Percentiles rank a stretch among this genome's conserved stretches.
phyloP scores from a whole-genome alignment of 169 alveolate genomes.

The Cryptosporidium meleagridis region DNA sequence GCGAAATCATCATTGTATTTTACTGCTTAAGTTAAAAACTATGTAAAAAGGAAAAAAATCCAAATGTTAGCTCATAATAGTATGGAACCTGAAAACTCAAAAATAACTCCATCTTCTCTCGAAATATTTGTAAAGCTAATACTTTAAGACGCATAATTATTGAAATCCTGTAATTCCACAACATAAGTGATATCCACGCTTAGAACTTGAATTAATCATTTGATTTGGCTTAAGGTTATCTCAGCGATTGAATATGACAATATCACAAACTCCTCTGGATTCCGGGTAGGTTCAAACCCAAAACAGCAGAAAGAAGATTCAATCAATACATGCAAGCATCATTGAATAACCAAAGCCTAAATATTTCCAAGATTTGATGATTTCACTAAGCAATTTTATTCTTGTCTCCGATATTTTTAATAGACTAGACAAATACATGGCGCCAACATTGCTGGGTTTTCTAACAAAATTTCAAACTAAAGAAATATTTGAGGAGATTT shows the following conservation, averaged over 20 bases:
- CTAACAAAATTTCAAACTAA: not conserved
- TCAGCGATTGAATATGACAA: slow-evolving; percentile 26
- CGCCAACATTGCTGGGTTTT: not conserved
- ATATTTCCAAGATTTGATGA: not conserved
- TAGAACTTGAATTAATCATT: not conserved
- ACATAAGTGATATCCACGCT: not conserved
- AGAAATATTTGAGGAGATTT: not conserved
- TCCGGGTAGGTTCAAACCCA: slow-evolving; percentile 74
- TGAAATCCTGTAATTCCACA: not conserved
- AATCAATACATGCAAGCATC: slow-evolving; percentile 72
- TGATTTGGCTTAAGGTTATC: not conserved
- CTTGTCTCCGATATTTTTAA: not conserved
- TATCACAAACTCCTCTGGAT: slow-evolving; percentile 64
- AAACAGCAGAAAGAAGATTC: slow-evolving; percentile 69
- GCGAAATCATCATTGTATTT: slow-evolving; percentile 72
- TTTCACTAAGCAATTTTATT: not conserved
- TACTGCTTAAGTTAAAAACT: not conserved
- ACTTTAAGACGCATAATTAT: too few species aligned
- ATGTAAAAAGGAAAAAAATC: not conserved
- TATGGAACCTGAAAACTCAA: not conserved
- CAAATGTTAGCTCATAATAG: not conserved
- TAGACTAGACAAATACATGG: slow-evolving; percentile 1
- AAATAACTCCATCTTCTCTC: not conserved
- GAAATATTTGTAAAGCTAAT: too few species aligned
- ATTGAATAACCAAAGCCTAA: slow-evolving; percentile 2